A percentile compares a stretch with the other conserved stretches of the same genome.
phyloP scores from a whole-genome alignment of 345 rosid genomes.

The Pelargonium nanum region DNA sequence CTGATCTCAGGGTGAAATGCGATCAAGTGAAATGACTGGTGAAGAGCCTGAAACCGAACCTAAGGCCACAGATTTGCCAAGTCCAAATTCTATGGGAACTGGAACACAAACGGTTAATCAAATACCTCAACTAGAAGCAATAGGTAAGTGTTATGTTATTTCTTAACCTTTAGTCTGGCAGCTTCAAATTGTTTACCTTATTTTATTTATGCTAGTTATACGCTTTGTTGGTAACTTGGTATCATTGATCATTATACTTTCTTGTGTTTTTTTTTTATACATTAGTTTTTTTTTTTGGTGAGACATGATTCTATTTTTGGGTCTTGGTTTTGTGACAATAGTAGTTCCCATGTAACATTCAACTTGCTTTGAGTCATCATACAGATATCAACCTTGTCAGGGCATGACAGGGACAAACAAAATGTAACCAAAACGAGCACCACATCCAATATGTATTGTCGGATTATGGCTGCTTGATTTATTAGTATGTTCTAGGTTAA shows the following conservation, averaged over 20 bases:
- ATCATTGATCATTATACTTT: neutral
- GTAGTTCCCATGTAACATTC: neutral
- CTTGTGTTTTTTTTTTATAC: neutral
- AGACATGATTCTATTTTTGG: neutral
- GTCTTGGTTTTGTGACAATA: neutral
- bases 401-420: too few relatives aligned
- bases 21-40: slow-evolving; percentile 19
- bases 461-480: too few relatives aligned
- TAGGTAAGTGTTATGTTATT: slow-evolving; percentile 35
- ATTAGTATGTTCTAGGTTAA: too few relatives aligned
- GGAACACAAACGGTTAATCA: slow-evolving; percentile 32
- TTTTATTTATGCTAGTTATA: too few relatives aligned
- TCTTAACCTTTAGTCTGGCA: neutral
- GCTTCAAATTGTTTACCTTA: neutral
- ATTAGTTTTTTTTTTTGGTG: neutral
- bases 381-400: too few relatives aligned
- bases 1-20: slow-evolving; percentile 35
- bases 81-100: slow-evolving; percentile 23
- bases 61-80: slow-evolving; percentile 22
- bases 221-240: neutral
- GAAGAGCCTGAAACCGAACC: slow-evolving; percentile 48
- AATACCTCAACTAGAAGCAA: slow-evolving; percentile 42
- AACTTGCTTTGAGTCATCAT: neutral
- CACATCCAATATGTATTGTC: too few relatives aligned
- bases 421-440: too few relatives aligned